Base-by-base conservation (phyloP, 441 rosid species). In the Adansonia grandidieri region DNA sequence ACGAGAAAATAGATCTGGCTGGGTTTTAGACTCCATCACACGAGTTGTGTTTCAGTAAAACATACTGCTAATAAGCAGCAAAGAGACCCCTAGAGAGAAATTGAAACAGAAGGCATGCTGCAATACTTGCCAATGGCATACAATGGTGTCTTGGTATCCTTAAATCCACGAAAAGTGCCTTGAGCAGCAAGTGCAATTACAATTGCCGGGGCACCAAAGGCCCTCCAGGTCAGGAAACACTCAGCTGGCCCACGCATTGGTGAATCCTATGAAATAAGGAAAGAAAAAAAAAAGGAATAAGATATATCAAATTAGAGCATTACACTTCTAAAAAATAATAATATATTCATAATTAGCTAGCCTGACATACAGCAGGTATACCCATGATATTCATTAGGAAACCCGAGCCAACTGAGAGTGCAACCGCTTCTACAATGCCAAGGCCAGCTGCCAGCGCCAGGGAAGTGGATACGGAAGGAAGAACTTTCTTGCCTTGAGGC, bases 161-260 rank as follows among this genome's bases (percentile, higher is more conserved):
- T 94, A 86, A 92, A 94, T 81, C 98, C 99, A 71, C 98, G 96
- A 80, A 96, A 96, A 63, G 96, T 85, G 73, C 99, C 99, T 81
- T 92, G 98, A 6, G 97, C 97, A 82, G 97, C 99, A 68, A 96
- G 91, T 84, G 99, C 94, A 78, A 93, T 86, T 56, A 94, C 98
- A 81, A 96, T 89, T 24, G 99, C 93, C 4, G 98, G 99, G 78
- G 98, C 95, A 80, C 99, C 99, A 78, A 89, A 87, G 58, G 98
- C 97, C 80, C 94, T 91, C 80, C 87, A 85, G 67, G 84, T 63
- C 10, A 96, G 95, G 77, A 96, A 96, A 69, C 86, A 82, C 85
- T 94, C 98, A 45, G 96, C 98, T 72, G 98, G 97, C 54, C 81
- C 79, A 78, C 95, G 89, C 94, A 94, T 93, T 2, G 97, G 91